phyloP scores from a whole-genome alignment of 1,284 basidiomycete species.

The Ustilago hordei region DNA sequence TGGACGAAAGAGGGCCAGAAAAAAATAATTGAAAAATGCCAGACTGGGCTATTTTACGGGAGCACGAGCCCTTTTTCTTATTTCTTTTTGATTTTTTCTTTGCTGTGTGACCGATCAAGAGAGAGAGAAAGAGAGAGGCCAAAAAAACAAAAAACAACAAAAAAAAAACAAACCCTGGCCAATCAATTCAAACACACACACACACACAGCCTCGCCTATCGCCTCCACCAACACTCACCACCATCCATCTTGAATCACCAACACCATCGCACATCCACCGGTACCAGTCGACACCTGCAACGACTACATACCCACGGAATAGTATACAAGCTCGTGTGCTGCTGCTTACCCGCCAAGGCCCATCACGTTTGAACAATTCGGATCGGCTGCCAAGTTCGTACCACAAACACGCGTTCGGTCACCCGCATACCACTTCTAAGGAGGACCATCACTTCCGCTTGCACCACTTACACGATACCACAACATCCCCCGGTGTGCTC shows the following conservation, averaged over 20 bases:
- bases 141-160: background rate
- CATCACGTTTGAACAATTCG: background rate
- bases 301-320: background rate
- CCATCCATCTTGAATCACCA: background rate
- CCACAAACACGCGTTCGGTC: conserved; percentile 1
- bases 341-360: background rate
- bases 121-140: background rate
- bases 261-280: background rate
- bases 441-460: background rate
- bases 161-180: background rate
- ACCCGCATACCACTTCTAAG: background rate
- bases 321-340: background rate
- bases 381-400: background rate
- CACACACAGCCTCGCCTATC: background rate
- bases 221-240: conserved; percentile 3
- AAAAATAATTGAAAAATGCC: background rate
- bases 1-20: background rate
- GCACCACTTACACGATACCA: background rate
- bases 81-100: background rate
- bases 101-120: conserved; percentile 5
- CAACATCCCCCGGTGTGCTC: background rate
- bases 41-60: background rate
- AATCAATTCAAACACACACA: background rate
- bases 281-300: background rate
- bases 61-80: background rate